Base-by-base conservation (phyloP, 2,329 filamentous ascomycete genomes). In the Epichloe festucae region DNA sequence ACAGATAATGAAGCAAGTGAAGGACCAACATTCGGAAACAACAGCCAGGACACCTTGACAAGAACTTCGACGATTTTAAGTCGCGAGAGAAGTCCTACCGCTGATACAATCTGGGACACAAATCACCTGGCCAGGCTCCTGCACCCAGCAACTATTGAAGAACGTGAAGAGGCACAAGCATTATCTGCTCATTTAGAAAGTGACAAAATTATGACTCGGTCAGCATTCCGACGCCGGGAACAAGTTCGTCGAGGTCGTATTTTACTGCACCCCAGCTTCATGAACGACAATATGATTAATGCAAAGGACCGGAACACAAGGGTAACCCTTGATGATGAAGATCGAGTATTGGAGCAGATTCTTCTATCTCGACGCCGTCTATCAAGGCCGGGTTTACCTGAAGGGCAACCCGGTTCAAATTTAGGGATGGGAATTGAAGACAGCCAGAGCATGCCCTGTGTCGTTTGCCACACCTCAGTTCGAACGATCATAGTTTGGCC, bases 401-500 rank as follows among this genome's bases (percentile, higher is more conserved):
- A 42, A 41, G 14, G 42, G n/a, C 40, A 36, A 27, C 11, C 17
- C 4, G 38, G 6, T 42, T 17, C 14, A 19, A 11, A 7, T 11
- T 35, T 19, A 3, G 36, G 15, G n/a, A 14, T 21, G 23, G 80
- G 80, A 5, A 85, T 85, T 0, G 78, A 90, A 62, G 87, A 86
- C 1, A 67, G 65, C 2, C 79, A 82, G 34, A 80, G 88, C 0
- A 89, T 89, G 3, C 86, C 87, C 58, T 98, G 93, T 62, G 93
- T 97, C 1, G 88, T 98, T 4, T 98, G 93, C 64, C 91, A 97
- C 65, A 82, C 82, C 51, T 78, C 79, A n/a, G 82, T 89, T 3
- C 77, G 93, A 17, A 94, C 87, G 7, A 86, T 97, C 54, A 86
- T 98, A 51, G 85, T 95, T 2, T 97, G 93, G 93, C 93, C 93